These are phyloP conservation scores for Syzygium aromaticum DNA, from an alignment of 345 rosid species.

Conservation along the genomic window DNA sequence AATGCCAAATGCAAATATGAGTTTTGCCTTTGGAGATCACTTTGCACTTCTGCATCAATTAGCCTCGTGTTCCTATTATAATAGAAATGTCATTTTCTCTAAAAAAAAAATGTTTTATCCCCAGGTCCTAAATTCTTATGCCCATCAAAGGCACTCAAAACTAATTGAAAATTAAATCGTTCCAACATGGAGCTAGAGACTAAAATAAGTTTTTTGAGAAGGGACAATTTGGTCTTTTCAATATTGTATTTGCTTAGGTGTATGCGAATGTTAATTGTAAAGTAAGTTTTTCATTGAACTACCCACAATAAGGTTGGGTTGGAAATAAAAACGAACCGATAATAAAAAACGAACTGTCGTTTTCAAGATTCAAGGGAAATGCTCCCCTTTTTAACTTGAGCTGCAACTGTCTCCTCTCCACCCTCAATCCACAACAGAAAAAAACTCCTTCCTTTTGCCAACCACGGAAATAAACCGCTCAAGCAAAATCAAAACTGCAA, in stretches of 20 bases:
- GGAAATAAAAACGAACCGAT: background rate
- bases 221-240: background rate
- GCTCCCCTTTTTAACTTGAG: background rate
- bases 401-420: background rate
- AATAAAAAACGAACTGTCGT: background rate
- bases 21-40: background rate
- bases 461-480: background rate
- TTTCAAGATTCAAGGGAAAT: background rate
- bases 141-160: accelerated
- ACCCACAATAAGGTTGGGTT: background rate
- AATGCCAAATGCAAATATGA: background rate
- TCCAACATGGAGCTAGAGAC: background rate
- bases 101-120: accelerated
- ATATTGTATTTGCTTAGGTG: background rate
- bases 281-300: background rate
- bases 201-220: background rate
- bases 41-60: background rate
- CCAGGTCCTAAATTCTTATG: background rate
- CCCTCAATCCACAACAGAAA: background rate
- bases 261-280: background rate
- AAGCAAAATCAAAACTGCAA: background rate
- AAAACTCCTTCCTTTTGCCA: background rate
- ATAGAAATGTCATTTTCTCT: background rate
- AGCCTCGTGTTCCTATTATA: background rate
- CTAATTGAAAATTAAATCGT: background rate